Evolutionary conservation across 2,329 filamentous ascomycete genomes (phyloP).

Genomic region (Lachnellula hyalina): DNA sequence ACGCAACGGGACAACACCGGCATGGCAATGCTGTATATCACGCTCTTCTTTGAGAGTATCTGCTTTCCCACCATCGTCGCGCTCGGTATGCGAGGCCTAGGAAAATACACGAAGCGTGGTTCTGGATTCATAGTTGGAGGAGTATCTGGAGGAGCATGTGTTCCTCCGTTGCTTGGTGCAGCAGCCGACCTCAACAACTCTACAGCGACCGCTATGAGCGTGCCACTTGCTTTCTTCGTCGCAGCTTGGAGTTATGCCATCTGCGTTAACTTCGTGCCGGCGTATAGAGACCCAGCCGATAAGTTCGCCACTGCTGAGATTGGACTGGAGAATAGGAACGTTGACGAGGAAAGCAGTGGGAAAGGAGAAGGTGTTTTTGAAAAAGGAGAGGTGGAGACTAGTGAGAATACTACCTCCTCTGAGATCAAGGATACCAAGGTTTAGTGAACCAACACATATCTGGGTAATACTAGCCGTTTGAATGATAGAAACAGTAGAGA

Average conservation of each 20-base stretch:
- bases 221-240: constrained; percentile 44
- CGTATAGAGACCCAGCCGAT: constrained; percentile 21
- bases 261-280: constrained; percentile 33
- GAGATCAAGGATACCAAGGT: not conserved
- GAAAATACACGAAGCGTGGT: constrained; percentile 71
- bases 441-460: not conserved
- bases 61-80: constrained; percentile 73
- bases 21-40: constrained; percentile 44
- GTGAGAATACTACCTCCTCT: not conserved
- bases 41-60: constrained; percentile 48
- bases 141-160: constrained; percentile 68
- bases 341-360: constrained; percentile 11
- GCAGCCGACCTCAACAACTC: constrained; percentile 47
- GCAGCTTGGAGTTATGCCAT: constrained; percentile 41
- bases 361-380: constrained; percentile 8
- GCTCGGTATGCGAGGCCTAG: constrained; percentile 68
- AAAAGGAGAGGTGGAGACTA: constrained; percentile 1
- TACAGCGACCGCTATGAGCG: constrained; percentile 33
- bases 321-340: constrained; percentile 4
- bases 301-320: constrained; percentile 14
- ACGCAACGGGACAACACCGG: constrained; percentile 43
- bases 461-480: not conserved
- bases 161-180: constrained; percentile 66
- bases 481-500: not conserved
- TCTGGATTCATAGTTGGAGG: constrained; percentile 66